These are phyloP conservation scores for Paratrypanosoma confusum DNA, from an alignment of 208 protist species.

Conservation along the genomic window DNA sequence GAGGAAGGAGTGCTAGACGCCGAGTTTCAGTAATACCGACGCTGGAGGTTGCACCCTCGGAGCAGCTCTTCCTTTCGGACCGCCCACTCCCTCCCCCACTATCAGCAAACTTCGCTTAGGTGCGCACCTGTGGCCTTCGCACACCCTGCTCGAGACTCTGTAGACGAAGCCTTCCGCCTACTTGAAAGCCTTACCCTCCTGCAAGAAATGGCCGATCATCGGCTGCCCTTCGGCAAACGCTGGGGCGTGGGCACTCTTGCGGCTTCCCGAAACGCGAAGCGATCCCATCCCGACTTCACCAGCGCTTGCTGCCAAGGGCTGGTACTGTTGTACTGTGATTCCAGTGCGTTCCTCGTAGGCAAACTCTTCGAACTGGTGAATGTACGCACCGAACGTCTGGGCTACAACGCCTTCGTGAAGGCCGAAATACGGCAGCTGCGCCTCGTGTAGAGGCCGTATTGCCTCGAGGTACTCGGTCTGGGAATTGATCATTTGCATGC, in stretches of 20 bases:
- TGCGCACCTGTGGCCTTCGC: too few relatives aligned
- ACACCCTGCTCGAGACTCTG: too few relatives aligned
- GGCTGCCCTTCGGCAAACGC: constrained; percentile 37
- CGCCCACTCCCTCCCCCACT: too few relatives aligned
- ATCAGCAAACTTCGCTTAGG: too few relatives aligned
- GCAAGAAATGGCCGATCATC: constrained; percentile 67
- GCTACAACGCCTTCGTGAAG: constrained; percentile 75
- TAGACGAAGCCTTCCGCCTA: too few relatives aligned
- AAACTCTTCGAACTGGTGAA: constrained; percentile 85
- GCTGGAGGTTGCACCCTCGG: too few relatives aligned
- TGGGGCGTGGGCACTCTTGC: constrained; percentile 10
- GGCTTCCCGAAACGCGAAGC: constrained; percentile 15
- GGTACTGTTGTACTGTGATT: constrained; percentile 67
- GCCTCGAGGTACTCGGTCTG: constrained; percentile 73
- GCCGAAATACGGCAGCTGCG: constrained; percentile 81
- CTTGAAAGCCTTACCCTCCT: constrained; percentile 57
- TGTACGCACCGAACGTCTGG: constrained; percentile 73
- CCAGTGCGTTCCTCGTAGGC: constrained; percentile 78
- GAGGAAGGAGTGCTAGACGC: too few relatives aligned
- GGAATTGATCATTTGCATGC: constrained; percentile 80
- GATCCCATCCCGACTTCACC: constrained; percentile 57
- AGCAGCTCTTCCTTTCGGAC: too few relatives aligned
- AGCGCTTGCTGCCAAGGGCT: constrained; percentile 38
- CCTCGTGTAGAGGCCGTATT: constrained; percentile 71
- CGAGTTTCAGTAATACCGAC: too few relatives aligned